phyloP scores from a whole-genome alignment of 2,329 filamentous ascomycete genomes.

The Zelopaecilomyces penicillatus region DNA sequence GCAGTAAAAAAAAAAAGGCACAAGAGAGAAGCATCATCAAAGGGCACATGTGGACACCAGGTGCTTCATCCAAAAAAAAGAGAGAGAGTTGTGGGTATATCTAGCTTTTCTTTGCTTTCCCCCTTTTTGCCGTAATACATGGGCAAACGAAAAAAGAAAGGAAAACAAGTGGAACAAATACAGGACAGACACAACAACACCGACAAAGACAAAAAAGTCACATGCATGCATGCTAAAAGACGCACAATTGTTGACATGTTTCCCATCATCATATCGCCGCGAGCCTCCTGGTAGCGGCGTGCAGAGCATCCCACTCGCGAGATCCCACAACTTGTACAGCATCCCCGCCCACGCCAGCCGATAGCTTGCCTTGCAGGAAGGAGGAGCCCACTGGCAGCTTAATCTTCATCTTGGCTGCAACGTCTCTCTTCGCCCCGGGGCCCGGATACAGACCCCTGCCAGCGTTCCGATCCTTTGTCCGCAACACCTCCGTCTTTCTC shows the following conservation, averaged over 20 bases:
- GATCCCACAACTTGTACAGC: slow-evolving; percentile 44
- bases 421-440: slow-evolving; percentile 19
- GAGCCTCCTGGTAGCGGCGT: slow-evolving; percentile 29
- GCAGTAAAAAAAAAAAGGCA: too few species aligned
- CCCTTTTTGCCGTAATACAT: too few species aligned
- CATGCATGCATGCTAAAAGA: too few species aligned
- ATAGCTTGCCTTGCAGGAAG: slow-evolving; percentile 29
- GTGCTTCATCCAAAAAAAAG: too few species aligned
- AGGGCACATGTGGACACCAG: too few species aligned
- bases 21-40: too few species aligned
- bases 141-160: too few species aligned
- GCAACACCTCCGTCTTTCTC: slow-evolving; percentile 40
- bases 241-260: background rate
- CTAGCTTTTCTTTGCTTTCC: too few species aligned
- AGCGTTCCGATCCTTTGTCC: slow-evolving; percentile 13
- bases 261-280: slow-evolving; percentile 19
- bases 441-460: slow-evolving; percentile 16
- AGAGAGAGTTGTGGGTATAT: too few species aligned
- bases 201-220: too few species aligned
- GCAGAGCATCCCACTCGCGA: slow-evolving; percentile 47
- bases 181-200: too few species aligned
- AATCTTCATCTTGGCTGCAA: slow-evolving; percentile 43
- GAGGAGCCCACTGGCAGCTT: slow-evolving; percentile 32
- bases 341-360: slow-evolving; percentile 26
- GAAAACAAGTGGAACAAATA: too few species aligned